phyloP scores from a whole-genome alignment of 164 flowering plant species.

The Malania oleifera region DNA sequence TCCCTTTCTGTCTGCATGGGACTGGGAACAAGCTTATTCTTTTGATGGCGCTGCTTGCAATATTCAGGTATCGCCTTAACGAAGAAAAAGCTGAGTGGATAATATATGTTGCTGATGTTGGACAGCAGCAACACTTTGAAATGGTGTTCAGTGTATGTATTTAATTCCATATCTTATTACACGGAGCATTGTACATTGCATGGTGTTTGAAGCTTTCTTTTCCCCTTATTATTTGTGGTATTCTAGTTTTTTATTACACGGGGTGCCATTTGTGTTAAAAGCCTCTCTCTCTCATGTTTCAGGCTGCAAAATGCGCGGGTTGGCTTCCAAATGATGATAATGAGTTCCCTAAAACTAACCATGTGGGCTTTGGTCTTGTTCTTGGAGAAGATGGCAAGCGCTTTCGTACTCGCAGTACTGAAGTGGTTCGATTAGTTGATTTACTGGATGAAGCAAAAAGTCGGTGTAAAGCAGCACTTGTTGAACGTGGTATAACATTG shows the following conservation, averaged over 20 bases:
- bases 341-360: conserved; percentile 62
- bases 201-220: neutral
- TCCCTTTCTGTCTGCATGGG: too few relatives aligned
- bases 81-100: conserved; percentile 98
- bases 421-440: conserved; percentile 87
- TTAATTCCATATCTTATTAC: neutral
- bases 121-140: conserved; percentile 87
- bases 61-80: conserved; percentile 87
- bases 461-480: conserved; percentile 69
- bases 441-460: conserved; percentile 93
- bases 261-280: neutral
- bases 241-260: neutral
- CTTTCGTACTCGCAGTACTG: conserved; percentile 74
- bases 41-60: conserved; percentile 10
- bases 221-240: neutral
- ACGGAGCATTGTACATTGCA: neutral
- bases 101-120: conserved; percentile 92
- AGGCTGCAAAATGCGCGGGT: conserved; percentile 88
- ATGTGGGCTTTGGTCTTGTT: conserved; percentile 98
- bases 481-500: conserved; percentile 56
- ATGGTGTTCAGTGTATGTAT: conserved; percentile 83
- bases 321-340: conserved; percentile 71
- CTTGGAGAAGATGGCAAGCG: conserved; percentile 97
- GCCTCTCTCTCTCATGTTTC: conserved; percentile 12
- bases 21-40: neutral